Base-by-base conservation (phyloP, 1,284 basidiomycete genomes). In the Leccinum fallax region DNA sequence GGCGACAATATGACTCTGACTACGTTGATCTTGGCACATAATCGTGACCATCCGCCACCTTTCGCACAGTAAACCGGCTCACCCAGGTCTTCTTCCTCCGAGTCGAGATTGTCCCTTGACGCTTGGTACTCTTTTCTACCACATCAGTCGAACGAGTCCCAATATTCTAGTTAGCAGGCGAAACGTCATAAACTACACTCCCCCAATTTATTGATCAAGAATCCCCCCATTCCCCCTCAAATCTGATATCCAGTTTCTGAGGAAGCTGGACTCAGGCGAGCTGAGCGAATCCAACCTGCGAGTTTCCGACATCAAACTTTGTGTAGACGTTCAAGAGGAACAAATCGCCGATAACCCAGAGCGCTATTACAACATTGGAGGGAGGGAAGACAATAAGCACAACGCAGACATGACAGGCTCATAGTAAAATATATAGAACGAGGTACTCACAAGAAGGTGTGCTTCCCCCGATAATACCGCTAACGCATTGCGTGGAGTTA, bases 401-500 rank as follows among this genome's bases (percentile, higher is more conserved):
- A 53, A 11, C n/a, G 13, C 16, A 7, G 11, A 59, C 19, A 19
- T 16, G 10, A 13, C 66, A 24, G 15, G 6, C 2, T 59, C 60
- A 4, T 54, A 28, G 59, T 40, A 40, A 15, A 6, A 11, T 9
- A 32, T 13, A 24, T 38, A n/a, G 6, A 15, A 19, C 36, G 15
- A 32, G 15, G 30, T 15, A 58, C 64, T 61, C 24, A 70, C 66
- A 30, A 19, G 5, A 6, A 53, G 46, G 57, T 1, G 24, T 19
- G n/a, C 61, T 53, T 24, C 21, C 46, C 13, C 61, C 57, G 0
- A 65, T n/a, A 32, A 72, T 58, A 2, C 61, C 70, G 24, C 67
- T 78, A 21, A 80, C 60, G 62, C 79, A 80, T 38, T 74, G 67
- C 2, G 57, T 40, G 1, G 76, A 78, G 30, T 67, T 70, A 10